Percentiles rank a stretch among this genome's conserved stretches.
Conservation (phyloP, 2,329 filamentous ascomycete genomes). For the Nigrograna mackinnonii region DNA sequence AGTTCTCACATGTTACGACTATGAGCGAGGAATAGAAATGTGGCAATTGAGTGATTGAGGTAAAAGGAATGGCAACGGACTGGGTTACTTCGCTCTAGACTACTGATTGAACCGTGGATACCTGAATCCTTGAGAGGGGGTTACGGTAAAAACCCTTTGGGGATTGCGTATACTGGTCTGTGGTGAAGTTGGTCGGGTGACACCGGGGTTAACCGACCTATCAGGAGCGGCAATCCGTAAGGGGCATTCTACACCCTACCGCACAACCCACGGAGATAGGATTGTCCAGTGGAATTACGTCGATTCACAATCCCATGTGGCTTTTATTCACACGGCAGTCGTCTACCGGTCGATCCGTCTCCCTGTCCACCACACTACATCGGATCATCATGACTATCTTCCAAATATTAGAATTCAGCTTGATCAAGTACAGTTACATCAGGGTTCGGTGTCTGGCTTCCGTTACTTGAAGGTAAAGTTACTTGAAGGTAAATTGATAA, state of each 20-base stretch:
- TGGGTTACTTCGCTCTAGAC: not conserved
- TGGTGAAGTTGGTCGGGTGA: too few species aligned
- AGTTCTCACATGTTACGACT: too few species aligned
- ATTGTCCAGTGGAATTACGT: not conserved
- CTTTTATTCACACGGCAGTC: not conserved
- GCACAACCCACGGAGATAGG: too few species aligned
- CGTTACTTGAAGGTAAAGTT: too few species aligned
- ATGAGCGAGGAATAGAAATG: too few species aligned
- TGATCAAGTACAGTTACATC: too few species aligned
- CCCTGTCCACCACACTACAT: not conserved
- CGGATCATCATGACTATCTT: not conserved
- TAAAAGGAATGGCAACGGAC: not conserved
- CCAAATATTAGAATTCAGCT: not conserved
- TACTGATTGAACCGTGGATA: not conserved
- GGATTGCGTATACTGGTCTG: too few species aligned
- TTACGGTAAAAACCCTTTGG: slow-evolving; percentile 1
- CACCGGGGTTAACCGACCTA: too few species aligned
- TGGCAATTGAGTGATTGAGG: not conserved
- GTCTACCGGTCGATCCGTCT: not conserved
- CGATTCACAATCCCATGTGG: not conserved
- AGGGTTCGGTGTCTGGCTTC: too few species aligned
- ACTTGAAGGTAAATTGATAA: too few species aligned
- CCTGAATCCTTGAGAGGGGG: not conserved
- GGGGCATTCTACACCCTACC: too few species aligned
- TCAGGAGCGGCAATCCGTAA: not conserved